Base-by-base conservation (phyloP, 129 eudicot species). In the Ambrosia trifida region DNA sequence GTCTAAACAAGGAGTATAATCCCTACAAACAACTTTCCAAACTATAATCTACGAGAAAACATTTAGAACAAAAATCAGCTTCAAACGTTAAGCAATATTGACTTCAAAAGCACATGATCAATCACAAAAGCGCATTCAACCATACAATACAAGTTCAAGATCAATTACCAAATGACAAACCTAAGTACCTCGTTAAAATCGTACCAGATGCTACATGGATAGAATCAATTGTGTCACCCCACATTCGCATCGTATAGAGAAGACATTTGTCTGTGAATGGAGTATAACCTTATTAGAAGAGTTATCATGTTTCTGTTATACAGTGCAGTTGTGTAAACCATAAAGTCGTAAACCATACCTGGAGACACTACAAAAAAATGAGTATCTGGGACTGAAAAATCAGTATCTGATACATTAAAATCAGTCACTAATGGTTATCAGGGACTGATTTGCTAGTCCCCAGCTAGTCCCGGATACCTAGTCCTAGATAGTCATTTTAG, bases 141-240 rank as follows among this genome's bases (percentile, higher is more conserved):
- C 9, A 4, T 17, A 51, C 18, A 51, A 51, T 51, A 28, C 14
- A 54, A 28, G 7, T 3, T 11, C 12, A 24, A 51, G 9, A 28
- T 57, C 36, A 18, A 9, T 38, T 16, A 11, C 20, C 11, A 14
- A 12, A 69, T 11, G 64, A 46, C 40, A 50, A 18, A 8, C 71
- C 56, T 16, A 69, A 63, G 67, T 82, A 94, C 98, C 98, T 94
- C 89, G 36, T 94, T 94, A 73, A 63, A 71, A 94, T 94, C 51
- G 98, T 89, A 71, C 98, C 98, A 51, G 96, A 89, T 70, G 98
- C 98, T 79, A 94, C 77, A 63, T 19, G 85, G 43, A 94, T 90
- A 72, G 87, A 80, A 72, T 84, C 96, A 75, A 84, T 68, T 73
- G 66, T 77, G 74, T 86, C 69, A 41, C 96, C 95, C 86, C 88